These are phyloP conservation scores for Hyaloscypha variabilis DNA, from an alignment of 495 filamentous ascomycete species.

Conservation along the genomic window DNA sequence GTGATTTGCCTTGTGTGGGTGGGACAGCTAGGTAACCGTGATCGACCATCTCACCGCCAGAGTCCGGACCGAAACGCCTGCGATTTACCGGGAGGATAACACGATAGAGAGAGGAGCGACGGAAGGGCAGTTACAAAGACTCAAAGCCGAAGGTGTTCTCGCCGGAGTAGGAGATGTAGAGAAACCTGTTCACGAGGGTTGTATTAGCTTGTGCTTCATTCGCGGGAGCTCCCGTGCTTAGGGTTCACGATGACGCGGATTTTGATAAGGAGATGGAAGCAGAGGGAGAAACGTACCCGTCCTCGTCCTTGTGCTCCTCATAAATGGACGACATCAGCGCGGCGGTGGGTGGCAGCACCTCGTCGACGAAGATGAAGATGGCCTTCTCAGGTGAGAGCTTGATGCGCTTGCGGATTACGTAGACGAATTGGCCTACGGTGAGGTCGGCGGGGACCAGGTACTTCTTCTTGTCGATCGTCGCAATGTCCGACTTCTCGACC, in stretches of 20 bases:
- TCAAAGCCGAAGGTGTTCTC: slow-evolving; percentile 92
- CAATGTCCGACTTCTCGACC: slow-evolving; percentile 98
- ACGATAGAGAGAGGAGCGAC: background rate
- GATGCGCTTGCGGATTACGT: slow-evolving; percentile 99
- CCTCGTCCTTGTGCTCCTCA: slow-evolving; percentile 92
- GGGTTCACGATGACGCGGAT: background rate
- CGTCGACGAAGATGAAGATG: slow-evolving; percentile 99
- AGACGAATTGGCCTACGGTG: slow-evolving; percentile 99
- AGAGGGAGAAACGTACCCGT: slow-evolving; percentile 54
- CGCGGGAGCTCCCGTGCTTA: background rate
- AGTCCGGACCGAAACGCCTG: slow-evolving; percentile 16
- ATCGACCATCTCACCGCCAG: slow-evolving; percentile 8
- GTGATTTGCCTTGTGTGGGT: slow-evolving; percentile 7
- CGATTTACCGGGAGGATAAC: slow-evolving; percentile 4
- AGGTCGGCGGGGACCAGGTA: slow-evolving; percentile 97
- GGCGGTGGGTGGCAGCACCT: slow-evolving; percentile 94
- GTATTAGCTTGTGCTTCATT: background rate
- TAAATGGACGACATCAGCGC: slow-evolving; percentile 99
- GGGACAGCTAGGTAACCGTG: background rate
- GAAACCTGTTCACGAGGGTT: slow-evolving; percentile 20
- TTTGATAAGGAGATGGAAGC: slow-evolving; percentile 3
- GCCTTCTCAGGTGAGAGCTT: slow-evolving; percentile 99
- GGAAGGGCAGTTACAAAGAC: slow-evolving; percentile 15
- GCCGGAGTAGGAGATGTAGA: slow-evolving; percentile 84
- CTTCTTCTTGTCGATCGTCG: slow-evolving; percentile 99